Conservation (phyloP, 345 rosid species). For the Ceriops decandra region DNA sequence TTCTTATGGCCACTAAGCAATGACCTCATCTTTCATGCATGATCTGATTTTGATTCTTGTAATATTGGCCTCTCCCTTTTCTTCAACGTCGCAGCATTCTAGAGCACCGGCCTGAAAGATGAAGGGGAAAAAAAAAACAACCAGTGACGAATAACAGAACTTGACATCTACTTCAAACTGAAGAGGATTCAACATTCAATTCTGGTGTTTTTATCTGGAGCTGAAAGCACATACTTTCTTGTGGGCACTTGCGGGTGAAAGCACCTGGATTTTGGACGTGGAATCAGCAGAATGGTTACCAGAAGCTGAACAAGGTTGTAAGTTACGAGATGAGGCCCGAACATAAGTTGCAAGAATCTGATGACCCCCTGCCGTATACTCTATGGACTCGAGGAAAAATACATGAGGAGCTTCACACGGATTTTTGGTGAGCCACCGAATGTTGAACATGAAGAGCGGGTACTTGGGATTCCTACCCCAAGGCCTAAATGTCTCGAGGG, state of each 20-base stretch:
- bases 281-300: constrained; percentile 51
- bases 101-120: constrained; percentile 41
- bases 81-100: constrained; percentile 59
- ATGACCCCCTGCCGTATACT: constrained; percentile 15
- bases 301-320: constrained; percentile 35
- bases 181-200: too few species aligned
- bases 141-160: not conserved
- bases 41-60: constrained; percentile 44
- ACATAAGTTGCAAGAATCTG: constrained; percentile 35
- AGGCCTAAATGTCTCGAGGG: constrained; percentile 51
- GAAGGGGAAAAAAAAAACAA: not conserved
- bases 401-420: constrained; percentile 59
- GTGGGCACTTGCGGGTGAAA: constrained; percentile 31
- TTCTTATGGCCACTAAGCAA: constrained; percentile 24
- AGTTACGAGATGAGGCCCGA: constrained; percentile 22
- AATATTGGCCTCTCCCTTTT: constrained; percentile 12
- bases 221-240: constrained; percentile 33
- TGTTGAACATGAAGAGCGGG: constrained; percentile 48
- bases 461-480: constrained; percentile 30
- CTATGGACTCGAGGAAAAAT: constrained; percentile 52
- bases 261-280: constrained; percentile 41
- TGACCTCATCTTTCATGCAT: constrained; percentile 49
- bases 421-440: constrained; percentile 26
- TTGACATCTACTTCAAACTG: not conserved
- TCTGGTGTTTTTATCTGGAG: not conserved